Base-by-base conservation (phyloP, 108 stramenopile genomes). In the Nitzschia palea region DNA sequence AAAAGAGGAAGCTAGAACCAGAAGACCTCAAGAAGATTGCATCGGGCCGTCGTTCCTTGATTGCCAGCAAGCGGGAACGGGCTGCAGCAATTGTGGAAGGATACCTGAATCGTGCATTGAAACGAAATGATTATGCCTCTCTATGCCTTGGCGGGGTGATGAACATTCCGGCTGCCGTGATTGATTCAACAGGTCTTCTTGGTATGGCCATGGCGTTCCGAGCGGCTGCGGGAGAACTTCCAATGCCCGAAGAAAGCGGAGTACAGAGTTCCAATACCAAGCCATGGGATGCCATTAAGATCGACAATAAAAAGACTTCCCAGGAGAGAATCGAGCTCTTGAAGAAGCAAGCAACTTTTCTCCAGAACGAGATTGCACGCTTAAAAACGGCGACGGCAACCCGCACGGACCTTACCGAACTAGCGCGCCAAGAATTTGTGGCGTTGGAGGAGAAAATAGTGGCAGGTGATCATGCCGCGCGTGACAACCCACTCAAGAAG, bases 161-260 rank as follows among this genome's bases (percentile, higher is more conserved):
- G 44, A 84, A 63, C 37, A 76, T 86, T 33, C 83, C 88, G 8
- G 76, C 83, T 5, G 71, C 86, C 31, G 68, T 73, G 43, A 79
- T 94, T 26, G 92, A 94, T 29, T 79, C 88, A 10, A 73, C 79
- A 25, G 82, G 89, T 3, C 60, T 94, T 23, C 75, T 89, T 36
- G 88, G 90, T 1, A 86, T 94, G 85, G 88, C 93, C 17, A 78
- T 94, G 31, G 93, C 90, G 14, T 94, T 94, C 71, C 85, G 93
- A 35, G 88, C 83, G 44, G 86, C 90, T 25, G 85, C 93, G 9
- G 93, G 93, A 0, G 84, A 91, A 31, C 67, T 90, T 36, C 71
- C 76, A n/a, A 80, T 88, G 69, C 68, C 79, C 34, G 79, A 83
- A 45, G 84, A 76, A 47, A 77, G 65, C 29, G 85, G 80, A 5